Conservation (phyloP, 352 stramenopile genomes). For the Sclerospora graminicola region DNA sequence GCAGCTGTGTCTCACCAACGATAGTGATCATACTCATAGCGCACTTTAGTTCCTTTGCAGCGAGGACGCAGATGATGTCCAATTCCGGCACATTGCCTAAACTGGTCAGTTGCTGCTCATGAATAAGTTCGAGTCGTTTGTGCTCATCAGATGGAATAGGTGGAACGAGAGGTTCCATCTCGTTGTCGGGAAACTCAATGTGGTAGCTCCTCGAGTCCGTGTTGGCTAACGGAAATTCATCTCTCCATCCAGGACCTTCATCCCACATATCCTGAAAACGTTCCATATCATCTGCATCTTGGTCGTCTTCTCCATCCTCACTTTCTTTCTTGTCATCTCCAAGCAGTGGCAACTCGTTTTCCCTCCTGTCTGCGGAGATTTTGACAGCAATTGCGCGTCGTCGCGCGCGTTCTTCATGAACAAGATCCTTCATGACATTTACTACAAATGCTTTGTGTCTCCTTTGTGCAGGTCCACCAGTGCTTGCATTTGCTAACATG, state of each 20-base stretch:
- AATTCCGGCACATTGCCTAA: constrained; percentile 48
- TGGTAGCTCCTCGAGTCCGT: constrained; percentile 33
- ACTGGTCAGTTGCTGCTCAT: constrained; percentile 32
- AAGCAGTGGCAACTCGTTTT: neutral
- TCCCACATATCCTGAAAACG: constrained; percentile 16
- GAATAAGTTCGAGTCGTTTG: constrained; percentile 35
- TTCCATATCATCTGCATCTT: constrained; percentile 1
- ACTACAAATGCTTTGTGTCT: constrained; percentile 22
- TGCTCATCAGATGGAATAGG: constrained; percentile 36
- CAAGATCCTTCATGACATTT: constrained; percentile 37
- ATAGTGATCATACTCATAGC: constrained; percentile 51
- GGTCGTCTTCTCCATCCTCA: too few relatives aligned
- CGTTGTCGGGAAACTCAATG: constrained; percentile 25
- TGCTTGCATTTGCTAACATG: constrained; percentile 18
- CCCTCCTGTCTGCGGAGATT: neutral
- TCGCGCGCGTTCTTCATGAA: constrained; percentile 24
- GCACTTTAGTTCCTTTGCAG: constrained; percentile 41
- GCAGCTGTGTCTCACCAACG: constrained; percentile 35
- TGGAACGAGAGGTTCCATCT: constrained; percentile 14
- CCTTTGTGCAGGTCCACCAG: constrained; percentile 13
- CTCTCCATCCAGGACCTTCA: constrained; percentile 9
- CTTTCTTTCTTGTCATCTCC: neutral
- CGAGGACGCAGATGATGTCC: constrained; percentile 56
- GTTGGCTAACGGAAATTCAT: constrained; percentile 38
- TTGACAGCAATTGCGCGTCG: constrained; percentile 15